phyloP scores from a whole-genome alignment of 164 flowering plant species.

The Nymphaea thermarum region DNA sequence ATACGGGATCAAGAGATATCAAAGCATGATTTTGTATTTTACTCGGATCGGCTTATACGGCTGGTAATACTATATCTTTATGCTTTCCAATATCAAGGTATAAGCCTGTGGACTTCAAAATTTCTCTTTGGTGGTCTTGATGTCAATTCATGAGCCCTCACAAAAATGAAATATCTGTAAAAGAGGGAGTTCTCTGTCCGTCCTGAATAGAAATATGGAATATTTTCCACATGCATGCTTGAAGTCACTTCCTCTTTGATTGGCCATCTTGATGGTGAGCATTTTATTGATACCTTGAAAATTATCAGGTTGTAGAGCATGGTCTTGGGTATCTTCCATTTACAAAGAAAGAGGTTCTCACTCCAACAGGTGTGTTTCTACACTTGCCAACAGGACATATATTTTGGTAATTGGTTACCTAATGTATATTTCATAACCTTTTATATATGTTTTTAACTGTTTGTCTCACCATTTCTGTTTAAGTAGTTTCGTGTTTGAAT shows the following conservation, averaged over 20 bases:
- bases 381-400: too few species aligned
- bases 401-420: too few species aligned
- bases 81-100: neutral
- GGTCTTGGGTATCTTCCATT: constrained; percentile 99
- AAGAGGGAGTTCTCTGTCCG: too few species aligned
- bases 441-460: too few species aligned
- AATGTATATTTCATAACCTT: too few species aligned
- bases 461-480: too few species aligned
- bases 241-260: too few species aligned
- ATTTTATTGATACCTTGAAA: constrained; percentile 1
- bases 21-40: constrained; percentile 92
- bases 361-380: constrained; percentile 73
- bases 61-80: constrained; percentile 40
- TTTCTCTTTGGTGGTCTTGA: neutral
- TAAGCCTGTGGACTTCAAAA: too few species aligned
- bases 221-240: too few species aligned
- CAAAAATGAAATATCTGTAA: neutral
- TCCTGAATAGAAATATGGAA: too few species aligned
- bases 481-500: too few species aligned
- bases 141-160: neutral
- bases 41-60: constrained; percentile 93
- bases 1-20: constrained; percentile 82
- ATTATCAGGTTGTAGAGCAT: constrained; percentile 96
- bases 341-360: constrained; percentile 82
- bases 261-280: too few species aligned